Base-by-base conservation (phyloP, 208 protist genomes). In the Trypanosoma melophagium region DNA sequence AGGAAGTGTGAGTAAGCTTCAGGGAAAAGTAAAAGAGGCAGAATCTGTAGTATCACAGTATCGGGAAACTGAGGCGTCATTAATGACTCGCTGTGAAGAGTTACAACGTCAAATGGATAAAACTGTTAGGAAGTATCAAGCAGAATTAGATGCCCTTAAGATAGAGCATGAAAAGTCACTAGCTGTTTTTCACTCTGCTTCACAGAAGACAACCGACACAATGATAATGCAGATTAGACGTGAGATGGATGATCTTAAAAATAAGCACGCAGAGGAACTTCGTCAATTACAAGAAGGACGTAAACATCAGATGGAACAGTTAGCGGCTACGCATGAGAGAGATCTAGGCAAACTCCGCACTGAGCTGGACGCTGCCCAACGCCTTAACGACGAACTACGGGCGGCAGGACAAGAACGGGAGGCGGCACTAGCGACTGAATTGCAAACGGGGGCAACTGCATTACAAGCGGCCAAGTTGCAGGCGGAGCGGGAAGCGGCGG, bases 61-160 rank as follows among this genome's bases (percentile, higher is more conserved):
- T 7, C 49, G 12, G 14, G 55, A 58, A 52, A 25, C 35, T 2
- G 67, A 60, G 22, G 17, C 4, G 14, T 53, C 45, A 31, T 35
- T 69, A 41, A 40, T 54, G 40, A 19, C 61, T 17, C 41, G 47
- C 9, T 66, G 59, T 57, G 67, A 57, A 1, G 66, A 84, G 42
- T 24, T 76, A 51, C 60, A 77, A 31, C 77, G 68, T 12, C 41
- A 75, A 25, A 65, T 80, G 1, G 63, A 63, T 3, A 52, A 73
- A 49, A 52, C 60, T 42, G 44, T 21, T 10, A 56, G 49, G 25
- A 63, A 57, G 35, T 49, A 68, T 61, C 56, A 63, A 22, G 60
- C 62, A 14, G 69, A 68, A 22, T 9, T 69, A 24, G 49, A 17
- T 10, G 38, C 8, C 22, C 52, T 75, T 31, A 50, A 54, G 24